phyloP scores from a whole-genome alignment of 768 basidiomycete species.

The Agrocybe praecox region DNA sequence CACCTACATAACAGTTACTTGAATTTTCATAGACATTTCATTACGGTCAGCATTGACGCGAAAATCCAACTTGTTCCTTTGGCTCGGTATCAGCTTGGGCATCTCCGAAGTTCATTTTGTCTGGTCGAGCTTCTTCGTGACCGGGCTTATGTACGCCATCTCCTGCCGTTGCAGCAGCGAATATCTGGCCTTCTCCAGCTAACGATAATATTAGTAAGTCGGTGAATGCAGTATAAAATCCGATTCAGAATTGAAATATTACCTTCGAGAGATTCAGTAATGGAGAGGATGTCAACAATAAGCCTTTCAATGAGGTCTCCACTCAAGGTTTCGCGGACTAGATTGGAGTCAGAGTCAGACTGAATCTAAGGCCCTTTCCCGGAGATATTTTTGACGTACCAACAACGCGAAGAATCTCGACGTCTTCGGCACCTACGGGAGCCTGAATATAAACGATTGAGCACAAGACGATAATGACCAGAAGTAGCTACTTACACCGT shows the following conservation, averaged over 20 bases:
- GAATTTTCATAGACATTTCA: no score
- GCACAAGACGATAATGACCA: no score
- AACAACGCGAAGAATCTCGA: conserved; percentile 64
- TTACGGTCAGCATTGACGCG: conserved; percentile 38
- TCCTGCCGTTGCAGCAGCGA: conserved; percentile 19
- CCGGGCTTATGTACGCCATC: conserved; percentile 36
- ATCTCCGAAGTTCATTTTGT: conserved; percentile 40
- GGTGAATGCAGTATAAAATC: not conserved
- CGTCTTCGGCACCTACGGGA: conserved; percentile 49
- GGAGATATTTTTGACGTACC: conserved; percentile 32
- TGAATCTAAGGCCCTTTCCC: conserved; percentile 19
- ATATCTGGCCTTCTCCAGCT: conserved; percentile 27
- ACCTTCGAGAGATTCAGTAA: conserved; percentile 50
- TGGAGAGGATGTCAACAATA: conserved; percentile 50
- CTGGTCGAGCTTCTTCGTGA: conserved; percentile 41
- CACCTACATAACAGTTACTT: no score
- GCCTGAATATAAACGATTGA: conserved; percentile 28
- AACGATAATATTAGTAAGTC: not conserved
- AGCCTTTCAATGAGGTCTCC: conserved; percentile 53
- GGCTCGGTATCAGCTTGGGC: conserved; percentile 19
- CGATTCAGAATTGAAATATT: conserved; percentile 18
- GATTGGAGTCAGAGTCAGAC: conserved; percentile 16
- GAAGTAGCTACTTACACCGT: conserved; percentile 35
- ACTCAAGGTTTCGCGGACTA: conserved; percentile 57
- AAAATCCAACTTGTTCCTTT: conserved; percentile 34